Conservation (phyloP, 495 filamentous ascomycete species). For the Hypoxylon subgilvum region DNA sequence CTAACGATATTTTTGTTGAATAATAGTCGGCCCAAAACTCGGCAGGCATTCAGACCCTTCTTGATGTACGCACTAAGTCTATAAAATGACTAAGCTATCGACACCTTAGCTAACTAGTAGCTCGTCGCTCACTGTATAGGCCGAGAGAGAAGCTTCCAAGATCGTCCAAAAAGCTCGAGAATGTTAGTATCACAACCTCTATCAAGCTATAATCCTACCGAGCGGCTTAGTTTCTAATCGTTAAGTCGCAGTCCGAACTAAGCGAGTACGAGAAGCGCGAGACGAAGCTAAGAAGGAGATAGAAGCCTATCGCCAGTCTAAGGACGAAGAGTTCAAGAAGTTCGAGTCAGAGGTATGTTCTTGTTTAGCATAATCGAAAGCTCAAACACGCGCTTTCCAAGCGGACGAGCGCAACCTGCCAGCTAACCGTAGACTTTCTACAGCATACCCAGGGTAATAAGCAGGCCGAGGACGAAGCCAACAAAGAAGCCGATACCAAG, state of each 20-base stretch:
- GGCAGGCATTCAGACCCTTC: constrained; percentile 94
- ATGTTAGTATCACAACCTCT: constrained; percentile 42
- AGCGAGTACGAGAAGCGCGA: constrained; percentile 93
- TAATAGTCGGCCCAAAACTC: constrained; percentile 95
- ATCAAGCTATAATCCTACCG: neutral
- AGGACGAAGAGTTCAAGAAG: constrained; percentile 93
- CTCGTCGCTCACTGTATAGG: constrained; percentile 69
- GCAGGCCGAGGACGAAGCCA: constrained; percentile 83
- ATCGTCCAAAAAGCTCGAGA: constrained; percentile 84
- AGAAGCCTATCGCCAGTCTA: constrained; percentile 86
- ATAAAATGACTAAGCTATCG: neutral
- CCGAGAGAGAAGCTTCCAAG: constrained; percentile 98
- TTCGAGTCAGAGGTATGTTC: constrained; percentile 84
- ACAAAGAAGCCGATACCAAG: constrained; percentile 79
- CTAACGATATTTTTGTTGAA: constrained; percentile 30
- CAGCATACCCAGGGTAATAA: constrained; percentile 89
- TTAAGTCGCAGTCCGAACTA: constrained; percentile 78
- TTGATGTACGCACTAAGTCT: constrained; percentile 76
- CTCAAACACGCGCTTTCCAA: neutral
- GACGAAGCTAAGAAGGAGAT: constrained; percentile 97
- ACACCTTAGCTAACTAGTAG: constrained; percentile 25
- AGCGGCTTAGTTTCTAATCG: neutral
- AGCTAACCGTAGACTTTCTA: neutral
- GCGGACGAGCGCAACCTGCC: neutral
- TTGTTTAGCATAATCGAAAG: no score